Evolutionary conservation across 768 basidiomycete genomes (phyloP).

Genomic region (Lyophyllum atratum): DNA sequence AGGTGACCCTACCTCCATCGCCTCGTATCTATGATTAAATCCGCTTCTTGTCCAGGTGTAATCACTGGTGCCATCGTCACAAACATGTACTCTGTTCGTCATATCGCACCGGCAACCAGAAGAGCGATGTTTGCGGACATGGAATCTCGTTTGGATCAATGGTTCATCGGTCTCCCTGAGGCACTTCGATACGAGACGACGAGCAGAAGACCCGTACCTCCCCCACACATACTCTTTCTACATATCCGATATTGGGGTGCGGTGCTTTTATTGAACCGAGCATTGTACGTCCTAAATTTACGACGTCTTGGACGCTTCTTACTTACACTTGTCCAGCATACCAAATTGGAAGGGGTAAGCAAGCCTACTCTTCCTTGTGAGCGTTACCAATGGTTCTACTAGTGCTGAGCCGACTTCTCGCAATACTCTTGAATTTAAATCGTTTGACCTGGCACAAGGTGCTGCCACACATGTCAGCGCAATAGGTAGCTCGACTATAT

Average conservation of each 20-base stretch:
- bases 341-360: slow-evolving; percentile 71
- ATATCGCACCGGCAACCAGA: slow-evolving; percentile 44
- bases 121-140: slow-evolving; percentile 52
- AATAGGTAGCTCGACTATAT: slow-evolving; percentile 47
- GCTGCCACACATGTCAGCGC: slow-evolving; percentile 73
- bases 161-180: slow-evolving; percentile 71
- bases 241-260: slow-evolving; percentile 79
- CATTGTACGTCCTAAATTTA: slow-evolving; percentile 59
- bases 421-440: slow-evolving; percentile 58
- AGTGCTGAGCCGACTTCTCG: slow-evolving; percentile 46
- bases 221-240: slow-evolving; percentile 66
- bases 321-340: slow-evolving; percentile 45
- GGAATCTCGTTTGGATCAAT: slow-evolving; percentile 72
- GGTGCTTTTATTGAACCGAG: slow-evolving; percentile 73
- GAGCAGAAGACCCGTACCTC: slow-evolving; percentile 52
- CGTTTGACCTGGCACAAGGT: slow-evolving; percentile 74
- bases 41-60: slow-evolving; percentile 44
- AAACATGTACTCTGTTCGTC: slow-evolving; percentile 69
- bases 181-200: slow-evolving; percentile 59
- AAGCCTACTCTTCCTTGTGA: background rate
- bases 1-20: slow-evolving; percentile 19
- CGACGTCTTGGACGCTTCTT: background rate
- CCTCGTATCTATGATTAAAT: background rate
- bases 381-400: slow-evolving; percentile 9
- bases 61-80: slow-evolving; percentile 70